Evolutionary conservation across 768 basidiomycete species (phyloP), one percentile per base, ranked within the genome.

Genomic region (Suillus placidus): DNA sequence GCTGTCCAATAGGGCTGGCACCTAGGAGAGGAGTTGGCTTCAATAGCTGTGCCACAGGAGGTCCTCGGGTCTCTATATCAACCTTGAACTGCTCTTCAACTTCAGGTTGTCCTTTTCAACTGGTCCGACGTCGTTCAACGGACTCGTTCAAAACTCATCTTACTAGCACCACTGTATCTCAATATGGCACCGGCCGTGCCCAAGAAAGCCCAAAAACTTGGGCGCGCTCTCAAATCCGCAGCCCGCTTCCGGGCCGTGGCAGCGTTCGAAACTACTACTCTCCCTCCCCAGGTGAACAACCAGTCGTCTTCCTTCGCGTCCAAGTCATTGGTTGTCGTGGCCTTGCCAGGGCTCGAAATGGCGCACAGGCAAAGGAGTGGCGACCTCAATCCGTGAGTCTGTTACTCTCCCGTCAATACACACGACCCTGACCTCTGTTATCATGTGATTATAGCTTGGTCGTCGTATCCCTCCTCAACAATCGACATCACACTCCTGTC

Each of bases 371-470:
- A 72, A 84, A 85, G 56, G 87, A 85, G 68, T n/a, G 87, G 88
- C n/a, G 82, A 79, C 42, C 91, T 89, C 71, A 93, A 94, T 75
- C 92, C 93, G 87, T 94, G 72, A 73, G 91, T 84, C 55, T n/a
- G 56, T 61, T 16, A 54, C 40, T 55, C 61, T 42, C 61, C 9
- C 40, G 14, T 30, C 38, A 10, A 4, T 26, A n/a, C 18, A 20
- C 23, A 3, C 62, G 47, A 38, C 61, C 30, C 64, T 40, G 55
- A 30, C 57, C 13, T 60, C 64, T 56, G 63, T 37, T 63, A 30
- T 65, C 6, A 26, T 14, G 18, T 51, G 38, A 51, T 64, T 52
- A 40, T 69, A 95, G 88, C 20, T 93, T 88, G 77, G 91, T 90
- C 72, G 88, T 83, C 68, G 88, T 87, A 34, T 89, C 85, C 4